phyloP scores from a whole-genome alignment of 306 rosid genomes.

The Erythrophleum fordii region DNA sequence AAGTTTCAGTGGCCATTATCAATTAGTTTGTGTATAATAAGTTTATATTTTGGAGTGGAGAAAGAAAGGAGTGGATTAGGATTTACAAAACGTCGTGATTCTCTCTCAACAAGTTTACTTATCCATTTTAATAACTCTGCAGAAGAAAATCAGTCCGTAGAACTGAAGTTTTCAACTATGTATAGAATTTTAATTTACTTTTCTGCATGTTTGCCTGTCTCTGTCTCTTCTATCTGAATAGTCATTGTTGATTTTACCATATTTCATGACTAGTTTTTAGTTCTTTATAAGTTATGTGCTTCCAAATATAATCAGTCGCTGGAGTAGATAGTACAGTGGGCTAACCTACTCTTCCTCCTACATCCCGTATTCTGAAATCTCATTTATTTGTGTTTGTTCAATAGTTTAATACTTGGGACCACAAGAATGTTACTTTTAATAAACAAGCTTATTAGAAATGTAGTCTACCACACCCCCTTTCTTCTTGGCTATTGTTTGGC shows the following conservation, averaged over 20 bases:
- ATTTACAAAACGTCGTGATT: background rate
- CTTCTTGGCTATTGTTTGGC: background rate
- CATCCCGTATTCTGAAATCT: background rate
- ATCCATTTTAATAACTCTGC: background rate
- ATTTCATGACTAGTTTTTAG: background rate
- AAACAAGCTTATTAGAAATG: background rate
- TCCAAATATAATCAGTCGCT: background rate
- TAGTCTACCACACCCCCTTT: background rate
- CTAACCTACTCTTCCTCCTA: background rate
- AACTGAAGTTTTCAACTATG: background rate
- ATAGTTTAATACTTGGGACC: background rate
- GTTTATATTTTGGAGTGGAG: background rate
- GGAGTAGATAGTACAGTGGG: no score
- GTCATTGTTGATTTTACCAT: background rate
- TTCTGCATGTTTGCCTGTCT: background rate
- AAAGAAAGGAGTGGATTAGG: background rate
- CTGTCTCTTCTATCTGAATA: background rate
- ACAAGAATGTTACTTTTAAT: background rate
- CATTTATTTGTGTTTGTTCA: background rate
- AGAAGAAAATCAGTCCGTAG: background rate
- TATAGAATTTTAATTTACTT: background rate
- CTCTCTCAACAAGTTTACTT: background rate
- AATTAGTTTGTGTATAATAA: background rate
- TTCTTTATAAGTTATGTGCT: background rate
- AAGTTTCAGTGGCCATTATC: background rate